phyloP scores from a whole-genome alignment of 2,329 filamentous ascomycete species.

The Trichoderma citrinoviride region DNA sequence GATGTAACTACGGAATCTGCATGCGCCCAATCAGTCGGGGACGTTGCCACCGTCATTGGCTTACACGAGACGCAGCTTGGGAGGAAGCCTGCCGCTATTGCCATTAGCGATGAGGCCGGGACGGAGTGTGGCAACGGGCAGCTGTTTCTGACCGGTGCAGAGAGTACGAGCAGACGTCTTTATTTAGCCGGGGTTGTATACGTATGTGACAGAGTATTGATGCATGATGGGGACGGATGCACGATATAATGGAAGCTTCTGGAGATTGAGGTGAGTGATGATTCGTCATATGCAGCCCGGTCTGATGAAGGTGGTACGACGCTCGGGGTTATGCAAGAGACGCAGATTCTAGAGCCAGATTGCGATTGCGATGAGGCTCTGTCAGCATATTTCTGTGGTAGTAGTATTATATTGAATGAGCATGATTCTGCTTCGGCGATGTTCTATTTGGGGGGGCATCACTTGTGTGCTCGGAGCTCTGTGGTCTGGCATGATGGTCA shows the following conservation, averaged over 20 bases:
- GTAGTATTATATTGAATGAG: too few relatives aligned
- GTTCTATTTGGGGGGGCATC: too few relatives aligned
- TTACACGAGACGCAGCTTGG: conserved; percentile 10
- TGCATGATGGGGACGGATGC: background rate
- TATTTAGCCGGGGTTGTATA: background rate
- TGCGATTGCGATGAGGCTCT: background rate
- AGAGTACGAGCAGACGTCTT: background rate
- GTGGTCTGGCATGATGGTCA: too few relatives aligned
- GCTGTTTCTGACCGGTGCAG: background rate
- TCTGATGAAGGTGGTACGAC: background rate
- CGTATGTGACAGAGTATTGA: background rate
- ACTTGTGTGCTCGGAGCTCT: too few relatives aligned
- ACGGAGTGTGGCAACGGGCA: background rate
- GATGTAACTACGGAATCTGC: conserved; percentile 15
- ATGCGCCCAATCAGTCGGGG: background rate
- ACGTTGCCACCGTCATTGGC: background rate
- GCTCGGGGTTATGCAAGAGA: background rate
- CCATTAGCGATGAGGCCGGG: background rate
- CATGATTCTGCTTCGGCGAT: too few relatives aligned
- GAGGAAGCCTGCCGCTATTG: conserved; percentile 5
- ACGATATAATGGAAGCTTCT: background rate
- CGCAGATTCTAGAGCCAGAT: background rate
- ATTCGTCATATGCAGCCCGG: background rate
- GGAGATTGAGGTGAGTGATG: background rate
- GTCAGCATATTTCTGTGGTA: too few relatives aligned